Percentiles rank a stretch among this genome's conserved stretches.
Conservation (phyloP, 1,284 basidiomycete genomes). For the Rhodotorula sp. region DNA sequence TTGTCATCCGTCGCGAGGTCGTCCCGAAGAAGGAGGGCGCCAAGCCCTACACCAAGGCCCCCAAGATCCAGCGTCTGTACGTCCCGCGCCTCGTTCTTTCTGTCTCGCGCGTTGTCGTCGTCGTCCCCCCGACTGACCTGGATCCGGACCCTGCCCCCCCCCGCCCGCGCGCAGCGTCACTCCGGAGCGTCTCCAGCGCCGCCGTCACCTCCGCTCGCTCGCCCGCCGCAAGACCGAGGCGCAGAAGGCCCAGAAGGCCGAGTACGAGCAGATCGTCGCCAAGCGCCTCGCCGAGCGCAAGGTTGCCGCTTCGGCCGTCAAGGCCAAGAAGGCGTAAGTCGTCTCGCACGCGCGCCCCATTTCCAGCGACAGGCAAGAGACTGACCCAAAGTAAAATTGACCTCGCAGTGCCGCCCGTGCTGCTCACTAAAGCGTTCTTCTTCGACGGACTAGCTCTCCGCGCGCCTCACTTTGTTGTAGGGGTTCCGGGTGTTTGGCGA, state of each 20-base stretch:
- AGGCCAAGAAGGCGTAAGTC: slow-evolving; percentile 48
- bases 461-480: slow-evolving; percentile 1
- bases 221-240: slow-evolving; percentile 82
- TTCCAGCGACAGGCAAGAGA: no score
- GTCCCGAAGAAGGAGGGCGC: slow-evolving; percentile 82
- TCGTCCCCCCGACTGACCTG: background rate
- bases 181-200: slow-evolving; percentile 90
- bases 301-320: slow-evolving; percentile 60
- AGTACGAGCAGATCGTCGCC: slow-evolving; percentile 75
- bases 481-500: background rate
- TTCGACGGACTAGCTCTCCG: background rate
- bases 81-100: slow-evolving; percentile 57
- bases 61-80: slow-evolving; percentile 59
- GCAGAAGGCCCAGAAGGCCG: slow-evolving; percentile 92
- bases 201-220: slow-evolving; percentile 86
- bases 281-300: slow-evolving; percentile 94
- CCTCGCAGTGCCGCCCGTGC: slow-evolving; percentile 25
- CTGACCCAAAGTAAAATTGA: background rate
- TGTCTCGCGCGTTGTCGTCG: no score
- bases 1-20: slow-evolving; percentile 83
- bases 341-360: no score
- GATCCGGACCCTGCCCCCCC: background rate
- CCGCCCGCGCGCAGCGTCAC: slow-evolving; percentile 81
- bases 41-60: slow-evolving; percentile 88
- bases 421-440: slow-evolving; percentile 10